A percentile compares a stretch with the other conserved stretches of the same genome.
Conservation (phyloP, 768 basidiomycete species). For the Lactarius trivialis region DNA sequence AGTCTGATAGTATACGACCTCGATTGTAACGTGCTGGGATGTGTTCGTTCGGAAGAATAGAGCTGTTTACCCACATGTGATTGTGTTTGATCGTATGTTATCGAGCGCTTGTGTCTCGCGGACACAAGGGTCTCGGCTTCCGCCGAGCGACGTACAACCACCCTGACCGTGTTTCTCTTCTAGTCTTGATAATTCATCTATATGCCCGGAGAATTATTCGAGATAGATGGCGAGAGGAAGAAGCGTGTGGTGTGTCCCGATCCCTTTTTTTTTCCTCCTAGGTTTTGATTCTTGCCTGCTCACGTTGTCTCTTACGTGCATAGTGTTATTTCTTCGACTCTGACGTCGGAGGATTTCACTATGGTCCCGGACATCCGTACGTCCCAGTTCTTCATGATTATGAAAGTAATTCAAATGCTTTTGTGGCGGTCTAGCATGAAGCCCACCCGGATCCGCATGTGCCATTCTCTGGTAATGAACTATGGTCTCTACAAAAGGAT, state of each 20-base stretch:
- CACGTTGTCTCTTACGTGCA: background rate
- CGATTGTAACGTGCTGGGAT: too few species aligned
- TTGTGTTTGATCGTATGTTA: background rate
- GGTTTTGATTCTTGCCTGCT: background rate
- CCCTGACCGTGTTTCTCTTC: background rate
- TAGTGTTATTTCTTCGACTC: conserved; percentile 99
- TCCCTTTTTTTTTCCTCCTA: conserved; percentile 4
- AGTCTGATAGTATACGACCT: too few species aligned
- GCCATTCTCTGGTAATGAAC: conserved; percentile 99
- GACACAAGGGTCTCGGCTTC: conserved; percentile 12
- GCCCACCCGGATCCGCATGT: conserved; percentile 98
- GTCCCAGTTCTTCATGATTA: conserved; percentile 23
- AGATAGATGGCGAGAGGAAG: conserved; percentile 62
- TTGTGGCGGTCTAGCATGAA: conserved; percentile 63
- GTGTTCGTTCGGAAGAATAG: background rate
- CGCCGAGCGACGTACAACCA: conserved; percentile 8
- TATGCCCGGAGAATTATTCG: conserved; percentile 32
- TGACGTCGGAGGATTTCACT: conserved; percentile 98
- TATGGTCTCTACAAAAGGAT: conserved; percentile 99
- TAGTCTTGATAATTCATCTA: background rate
- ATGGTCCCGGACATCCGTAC: conserved; percentile 95
- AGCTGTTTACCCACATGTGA: background rate
- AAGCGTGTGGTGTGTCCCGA: conserved; percentile 73
- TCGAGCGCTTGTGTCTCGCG: conserved; percentile 8
- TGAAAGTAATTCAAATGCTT: conserved; percentile 17